Base-by-base conservation (phyloP, 768 basidiomycete species). In the Postia placenta region DNA sequence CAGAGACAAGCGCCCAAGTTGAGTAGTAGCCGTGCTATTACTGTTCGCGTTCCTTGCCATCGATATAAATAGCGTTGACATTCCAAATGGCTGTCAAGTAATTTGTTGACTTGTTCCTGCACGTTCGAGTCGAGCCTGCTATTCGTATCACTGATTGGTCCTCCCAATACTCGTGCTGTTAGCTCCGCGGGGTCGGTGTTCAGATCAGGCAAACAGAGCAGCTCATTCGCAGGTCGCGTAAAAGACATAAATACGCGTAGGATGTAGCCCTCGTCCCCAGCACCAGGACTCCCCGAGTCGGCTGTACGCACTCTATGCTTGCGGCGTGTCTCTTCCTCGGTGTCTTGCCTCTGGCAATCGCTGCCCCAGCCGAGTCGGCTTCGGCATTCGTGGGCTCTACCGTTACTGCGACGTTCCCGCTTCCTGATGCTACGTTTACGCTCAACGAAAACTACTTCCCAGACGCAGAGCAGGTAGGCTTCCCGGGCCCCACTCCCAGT, bases 401-500 rank as follows among this genome's bases (percentile, higher is more conserved):
- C 0, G 56, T 64, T 5, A 68, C 69, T 2, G 71, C 69, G 27
- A 53, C 64, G 11, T 78, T 70, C 46, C 76, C 76, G 6, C 75
- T 74, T 23, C 54, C 67, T 9, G 62, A 62, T 38, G 68, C 64
- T 19, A 69, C 73, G 7, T 41, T 47, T 25, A 61, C 67, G 7
- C 66, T 67, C 1, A 28, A 64, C 41, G 62, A 62, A 41, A 43
- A 66, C 9, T 63, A 67, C 54, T 79, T 78, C 49, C 72, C 74
- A 0, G 66, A 69, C 51, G 69, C 59, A 14, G 59, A 63, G 12
- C 60, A 71, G 37, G 71, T 78, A 7, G 75, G 74, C n/a, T 72
- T 70, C 50, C 48, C 71, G 22, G 76, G 75, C 2, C 66, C 76
- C 15, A 78, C 76, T 2, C 71, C 74, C 0, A 78, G 75, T 75